Conservation (phyloP, 208 protist species). For the Leishmania tarentolae region DNA sequence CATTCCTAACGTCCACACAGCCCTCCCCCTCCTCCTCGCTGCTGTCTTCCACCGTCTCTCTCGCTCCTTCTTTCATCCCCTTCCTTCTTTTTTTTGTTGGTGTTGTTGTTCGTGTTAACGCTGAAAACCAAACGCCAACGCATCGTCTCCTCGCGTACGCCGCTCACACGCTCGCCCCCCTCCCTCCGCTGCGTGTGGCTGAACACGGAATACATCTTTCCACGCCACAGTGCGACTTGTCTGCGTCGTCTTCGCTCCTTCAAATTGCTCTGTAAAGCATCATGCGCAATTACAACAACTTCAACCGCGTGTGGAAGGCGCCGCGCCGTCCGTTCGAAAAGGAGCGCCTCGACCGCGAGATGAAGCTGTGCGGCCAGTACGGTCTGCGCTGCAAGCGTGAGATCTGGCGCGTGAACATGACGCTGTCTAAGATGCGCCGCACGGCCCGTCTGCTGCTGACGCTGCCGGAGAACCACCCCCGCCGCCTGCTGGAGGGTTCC, state of each 20-base stretch:
- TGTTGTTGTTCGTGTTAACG: neutral
- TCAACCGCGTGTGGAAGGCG: constrained; percentile 96
- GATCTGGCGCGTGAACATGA: constrained; percentile 99
- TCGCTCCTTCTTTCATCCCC: neutral
- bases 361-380: constrained; percentile 99
- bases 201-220: neutral
- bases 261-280: neutral
- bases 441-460: constrained; percentile 99
- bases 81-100: neutral
- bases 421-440: constrained; percentile 99
- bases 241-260: neutral
- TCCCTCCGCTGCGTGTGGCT: neutral
- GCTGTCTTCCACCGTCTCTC: neutral
- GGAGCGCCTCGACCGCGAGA: constrained; percentile 99
- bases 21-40: neutral
- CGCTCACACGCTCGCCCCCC: neutral
- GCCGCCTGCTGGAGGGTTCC: constrained; percentile 97
- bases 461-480: constrained; percentile 98
- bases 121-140: neutral
- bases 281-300: constrained; percentile 97
- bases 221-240: constrained; percentile 1
- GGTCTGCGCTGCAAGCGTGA: constrained; percentile 99
- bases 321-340: constrained; percentile 99
- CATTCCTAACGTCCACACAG: too few relatives aligned
- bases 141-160: neutral